Percentiles rank a stretch among this genome's conserved stretches.
Conservation (phyloP, 257 asterid genomes). For the Forsythia suspensa region DNA sequence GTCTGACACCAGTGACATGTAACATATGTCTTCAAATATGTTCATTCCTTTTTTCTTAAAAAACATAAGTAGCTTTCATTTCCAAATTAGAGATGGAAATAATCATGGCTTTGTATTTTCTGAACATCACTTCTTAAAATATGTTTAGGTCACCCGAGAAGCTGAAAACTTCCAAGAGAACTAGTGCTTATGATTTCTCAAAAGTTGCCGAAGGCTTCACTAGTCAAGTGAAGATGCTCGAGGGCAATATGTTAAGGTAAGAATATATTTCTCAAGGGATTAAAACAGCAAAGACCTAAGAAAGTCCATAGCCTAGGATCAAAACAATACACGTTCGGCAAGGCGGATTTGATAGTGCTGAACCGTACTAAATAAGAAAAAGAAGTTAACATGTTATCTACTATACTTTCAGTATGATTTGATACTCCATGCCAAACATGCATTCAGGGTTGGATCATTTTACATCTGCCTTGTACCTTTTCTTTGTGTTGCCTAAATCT, state of each 20-base stretch:
- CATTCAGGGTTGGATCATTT: background rate
- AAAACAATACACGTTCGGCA: background rate
- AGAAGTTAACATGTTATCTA: too few species aligned
- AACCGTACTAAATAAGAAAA: background rate
- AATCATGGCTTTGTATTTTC: background rate
- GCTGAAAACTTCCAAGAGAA: constrained; percentile 35
- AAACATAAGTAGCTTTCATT: constrained; percentile 2
- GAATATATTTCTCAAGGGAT: constrained; percentile 2
- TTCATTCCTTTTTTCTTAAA: background rate
- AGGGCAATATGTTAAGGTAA: constrained; percentile 55
- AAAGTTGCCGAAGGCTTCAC: constrained; percentile 43
- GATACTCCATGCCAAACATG: background rate
- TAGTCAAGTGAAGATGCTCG: constrained; percentile 50
- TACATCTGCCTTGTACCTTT: background rate
- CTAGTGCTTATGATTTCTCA: constrained; percentile 32
- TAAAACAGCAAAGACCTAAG: background rate
- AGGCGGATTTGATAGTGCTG: background rate
- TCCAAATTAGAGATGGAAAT: background rate
- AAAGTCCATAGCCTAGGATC: background rate
- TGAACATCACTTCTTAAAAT: constrained; percentile 13
- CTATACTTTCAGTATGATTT: background rate
- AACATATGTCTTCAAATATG: constrained; percentile 21
- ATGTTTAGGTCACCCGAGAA: constrained; percentile 44
- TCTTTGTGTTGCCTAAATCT: background rate
- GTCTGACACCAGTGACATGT: constrained; percentile 37